Conservation (phyloP, 768 basidiomycete genomes). For the Flagelloscypha sp. region DNA sequence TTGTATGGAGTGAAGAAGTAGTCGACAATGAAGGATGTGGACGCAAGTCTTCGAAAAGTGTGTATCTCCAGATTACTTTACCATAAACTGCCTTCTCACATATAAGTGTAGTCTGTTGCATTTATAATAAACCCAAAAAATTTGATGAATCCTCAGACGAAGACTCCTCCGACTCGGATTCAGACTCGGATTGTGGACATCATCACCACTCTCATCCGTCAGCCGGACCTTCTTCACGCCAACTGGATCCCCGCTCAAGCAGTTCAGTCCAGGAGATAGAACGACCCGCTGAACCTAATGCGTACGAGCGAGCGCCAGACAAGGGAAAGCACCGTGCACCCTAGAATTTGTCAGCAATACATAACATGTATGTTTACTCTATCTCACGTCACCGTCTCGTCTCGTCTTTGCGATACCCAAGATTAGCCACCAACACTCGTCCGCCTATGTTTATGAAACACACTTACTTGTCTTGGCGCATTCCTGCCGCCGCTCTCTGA, state of each 20-base stretch:
- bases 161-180: constrained; percentile 46
- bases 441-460: no score
- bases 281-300: constrained; percentile 31
- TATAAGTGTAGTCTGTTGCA: constrained; percentile 77
- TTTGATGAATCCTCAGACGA: constrained; percentile 81
- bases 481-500: no score
- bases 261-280: constrained; percentile 17
- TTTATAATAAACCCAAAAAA: constrained; percentile 74
- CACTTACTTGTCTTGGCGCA: no score
- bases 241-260: constrained; percentile 6
- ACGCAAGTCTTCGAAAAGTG: constrained; percentile 91
- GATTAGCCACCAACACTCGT: no score
- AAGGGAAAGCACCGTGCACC: no score
- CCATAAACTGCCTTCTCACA: neutral
- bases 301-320: constrained; percentile 38
- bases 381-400: no score
- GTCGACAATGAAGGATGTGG: constrained; percentile 89
- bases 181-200: constrained; percentile 13
- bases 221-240: constrained; percentile 9
- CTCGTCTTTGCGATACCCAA: no score
- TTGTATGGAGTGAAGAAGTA: constrained; percentile 79
- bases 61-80: constrained; percentile 20
- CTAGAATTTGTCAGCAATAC: no score
- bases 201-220: constrained; percentile 17
- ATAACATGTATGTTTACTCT: no score